Base-by-base conservation (phyloP, 208 protist species). In the Wallacemonas collosoma region DNA sequence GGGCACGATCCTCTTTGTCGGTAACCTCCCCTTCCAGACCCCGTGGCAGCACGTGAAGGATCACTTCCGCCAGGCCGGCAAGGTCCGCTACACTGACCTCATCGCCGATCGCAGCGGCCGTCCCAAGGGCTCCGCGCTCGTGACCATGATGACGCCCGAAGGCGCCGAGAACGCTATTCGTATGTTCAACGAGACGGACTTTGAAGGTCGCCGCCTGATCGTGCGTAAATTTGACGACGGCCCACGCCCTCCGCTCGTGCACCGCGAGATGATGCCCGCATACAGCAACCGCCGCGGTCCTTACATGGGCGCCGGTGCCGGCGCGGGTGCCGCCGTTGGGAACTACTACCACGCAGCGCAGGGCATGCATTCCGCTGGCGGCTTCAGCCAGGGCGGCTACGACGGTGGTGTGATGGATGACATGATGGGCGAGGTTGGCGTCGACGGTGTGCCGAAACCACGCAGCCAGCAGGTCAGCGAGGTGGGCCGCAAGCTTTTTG, bases 31-130 rank as follows among this genome's bases (percentile, higher is more conserved):
- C 15, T 97, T 93, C 68, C 80, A 86, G 65, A 94, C 89, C 1
- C 89, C 87, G 40, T 97, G 93, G 91, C 90, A 94, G 77, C 73
- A 87, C 70, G 82, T 97, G 40, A 97, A 97, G 84, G 91, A 95
- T 71, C 85, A 94, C 79, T 93, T 97, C 67, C 80, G 83, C 40
- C 79, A 85, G 48, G 85, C 88, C 41, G 93, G 93, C 63, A 87
- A 92, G 70, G 91, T 97, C 69, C 82, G 82, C 66, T 93, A 94
- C 73, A 94, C 87, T 7, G 91, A 97, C 68, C 81, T 97, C 63
- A 92, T 95, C 54, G 86, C 87, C 43, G 91, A 95, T 69, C 77
- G 75, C 62, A 82, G 67, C 57, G 89, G 88, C 51, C 56, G 83
- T 6, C 88, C 89, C n/a, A 93, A 90, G 68, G 93, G 93, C 36